phyloP scores from a whole-genome alignment of 257 asterid genomes.

The Cordia subcordata region DNA sequence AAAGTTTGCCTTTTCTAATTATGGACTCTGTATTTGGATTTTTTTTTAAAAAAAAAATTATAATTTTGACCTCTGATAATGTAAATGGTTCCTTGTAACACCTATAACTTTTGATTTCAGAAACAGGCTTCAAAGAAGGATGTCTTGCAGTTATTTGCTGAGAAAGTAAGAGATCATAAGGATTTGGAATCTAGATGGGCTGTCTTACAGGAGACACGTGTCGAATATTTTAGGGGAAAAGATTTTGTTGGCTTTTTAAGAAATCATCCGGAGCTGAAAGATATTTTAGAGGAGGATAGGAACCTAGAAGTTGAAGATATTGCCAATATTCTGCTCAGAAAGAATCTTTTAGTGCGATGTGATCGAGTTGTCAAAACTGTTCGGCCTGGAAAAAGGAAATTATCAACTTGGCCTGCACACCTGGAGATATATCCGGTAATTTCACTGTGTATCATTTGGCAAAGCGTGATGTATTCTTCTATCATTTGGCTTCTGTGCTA shows the following conservation, averaged over 20 bases:
- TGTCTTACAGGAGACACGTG: conserved; percentile 94
- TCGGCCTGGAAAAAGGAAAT: conserved; percentile 91
- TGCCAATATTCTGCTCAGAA: conserved; percentile 66
- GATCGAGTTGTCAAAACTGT: conserved; percentile 92
- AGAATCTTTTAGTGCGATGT: conserved; percentile 85
- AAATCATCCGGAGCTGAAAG: conserved; percentile 75
- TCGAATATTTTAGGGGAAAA: conserved; percentile 94
- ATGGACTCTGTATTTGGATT: too few relatives aligned
- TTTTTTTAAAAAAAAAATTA: too few relatives aligned
- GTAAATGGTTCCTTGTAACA: conserved; percentile 9
- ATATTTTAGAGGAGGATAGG: conserved; percentile 69
- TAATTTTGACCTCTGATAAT: neutral
- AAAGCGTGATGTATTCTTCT: neutral
- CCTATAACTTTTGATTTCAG: conserved; percentile 34
- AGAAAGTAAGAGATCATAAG: conserved; percentile 95
- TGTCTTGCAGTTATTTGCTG: conserved; percentile 81
- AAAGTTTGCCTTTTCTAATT: too few relatives aligned
- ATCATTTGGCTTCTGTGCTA: neutral
- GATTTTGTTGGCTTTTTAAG: conserved; percentile 76
- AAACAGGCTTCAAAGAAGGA: conserved; percentile 76
- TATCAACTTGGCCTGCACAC: conserved; percentile 99
- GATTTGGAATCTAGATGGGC: conserved; percentile 98
- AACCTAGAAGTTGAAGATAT: conserved; percentile 74
- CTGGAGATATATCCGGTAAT: conserved; percentile 83
- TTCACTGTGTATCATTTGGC: conserved; percentile 1